Evolutionary conservation across 2,329 filamentous ascomycete species (phyloP), one percentile per base, ranked within the genome.

Genomic region (Aspergillus sp.): DNA sequence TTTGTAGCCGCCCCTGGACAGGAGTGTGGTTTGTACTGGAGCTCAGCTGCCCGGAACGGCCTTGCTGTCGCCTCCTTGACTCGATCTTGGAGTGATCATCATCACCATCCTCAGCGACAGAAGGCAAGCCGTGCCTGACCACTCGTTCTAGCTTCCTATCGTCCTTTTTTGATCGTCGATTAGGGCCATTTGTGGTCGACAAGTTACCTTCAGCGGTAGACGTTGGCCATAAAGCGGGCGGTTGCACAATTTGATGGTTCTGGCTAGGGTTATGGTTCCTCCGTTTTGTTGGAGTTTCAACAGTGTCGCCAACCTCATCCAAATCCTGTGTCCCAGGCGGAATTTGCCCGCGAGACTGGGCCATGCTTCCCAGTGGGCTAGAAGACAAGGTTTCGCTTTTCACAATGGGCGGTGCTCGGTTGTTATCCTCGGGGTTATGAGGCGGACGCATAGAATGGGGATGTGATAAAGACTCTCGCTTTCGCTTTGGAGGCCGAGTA

Each of bases 281-380:
- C 19, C 40, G 42, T 36, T 58, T 61, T 8, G 65, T 74, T 32
- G 62, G 51, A 45, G 68, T 58, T 29, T 56, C 43, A 12, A 61
- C 51, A 26, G 33, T 39, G 19, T 52, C 53, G 5, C 64, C 68
- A 32, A 66, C 56, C 26, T 68, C 63, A 45, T 76, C 71, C 8
- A 81, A 61, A 47, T 82, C 77, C 31, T 80, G 64, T 33, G 74
- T 80, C 32, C 77, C 75, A 25, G 71, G 62, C 19, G 19, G 19
- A 22, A 6, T 22, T 1, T 66, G 29, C 14, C 36, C 42, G 14
- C 28, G 26, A 16, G 32, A 33, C 6, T 39, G 19, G 6, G 35
- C 33, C 29, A 34, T 32, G 8, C 31, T 33, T 8, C 31, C 41
- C n/a, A 49, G 8, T 16, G 56, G 52, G 34, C 56, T 59, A 24